phyloP scores from a whole-genome alignment of 306 rosid genomes.

The Dryas octopetala region DNA sequence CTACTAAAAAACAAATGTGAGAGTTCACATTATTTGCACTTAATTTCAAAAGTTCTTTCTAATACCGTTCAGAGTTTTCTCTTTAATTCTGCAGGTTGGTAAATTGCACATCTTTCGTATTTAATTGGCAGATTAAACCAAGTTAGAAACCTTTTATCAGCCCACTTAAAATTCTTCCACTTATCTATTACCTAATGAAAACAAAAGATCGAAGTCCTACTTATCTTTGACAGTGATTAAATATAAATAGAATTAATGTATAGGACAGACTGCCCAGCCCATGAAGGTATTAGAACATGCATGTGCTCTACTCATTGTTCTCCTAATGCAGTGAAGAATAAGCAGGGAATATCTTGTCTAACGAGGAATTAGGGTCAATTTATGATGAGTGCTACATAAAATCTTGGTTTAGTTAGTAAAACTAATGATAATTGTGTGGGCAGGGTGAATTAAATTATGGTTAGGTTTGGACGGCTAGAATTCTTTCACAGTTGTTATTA shows the following conservation, averaged over 20 bases:
- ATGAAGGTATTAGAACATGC: background rate
- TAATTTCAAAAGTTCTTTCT: background rate
- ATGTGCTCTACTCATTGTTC: background rate
- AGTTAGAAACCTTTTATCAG: background rate
- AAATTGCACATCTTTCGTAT: background rate
- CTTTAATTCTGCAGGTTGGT: background rate
- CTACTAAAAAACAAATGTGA: background rate
- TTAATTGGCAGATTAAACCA: background rate
- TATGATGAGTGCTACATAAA: background rate
- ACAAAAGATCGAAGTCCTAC: background rate
- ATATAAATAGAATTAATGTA: background rate
- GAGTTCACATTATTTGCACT: background rate
- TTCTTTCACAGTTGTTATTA: background rate
- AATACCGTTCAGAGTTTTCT: background rate
- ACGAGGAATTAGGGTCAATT: conserved; percentile 1
- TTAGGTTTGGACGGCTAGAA: conserved; percentile 1
- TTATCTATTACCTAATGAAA: background rate
- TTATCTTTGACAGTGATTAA: background rate
- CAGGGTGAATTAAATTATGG: background rate
- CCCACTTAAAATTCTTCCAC: background rate
- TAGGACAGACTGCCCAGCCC: background rate
- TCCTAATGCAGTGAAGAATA: background rate
- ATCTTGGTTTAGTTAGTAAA: background rate
- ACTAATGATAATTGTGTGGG: background rate
- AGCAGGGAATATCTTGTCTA: background rate